Percentiles rank a stretch among this genome's conserved stretches.
Evolutionary conservation across 2,329 filamentous ascomycete genomes (phyloP).

Genomic region (Aspergillus phoenicis): DNA sequence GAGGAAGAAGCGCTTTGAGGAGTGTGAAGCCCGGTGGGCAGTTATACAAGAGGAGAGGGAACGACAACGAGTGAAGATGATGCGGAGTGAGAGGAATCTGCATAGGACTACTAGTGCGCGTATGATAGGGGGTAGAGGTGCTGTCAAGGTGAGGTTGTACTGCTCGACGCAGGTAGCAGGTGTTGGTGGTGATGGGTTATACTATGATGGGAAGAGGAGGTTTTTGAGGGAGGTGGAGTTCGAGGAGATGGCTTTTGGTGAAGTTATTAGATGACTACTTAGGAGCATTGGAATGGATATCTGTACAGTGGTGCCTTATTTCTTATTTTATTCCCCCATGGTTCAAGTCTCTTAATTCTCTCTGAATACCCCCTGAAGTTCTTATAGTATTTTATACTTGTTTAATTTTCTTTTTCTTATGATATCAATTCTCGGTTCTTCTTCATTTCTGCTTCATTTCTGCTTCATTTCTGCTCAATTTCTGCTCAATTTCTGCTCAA

Average conservation of each 20-base stretch:
- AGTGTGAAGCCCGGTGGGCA: constrained; percentile 14
- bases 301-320: too few relatives aligned
- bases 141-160: constrained; percentile 12
- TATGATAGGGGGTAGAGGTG: background rate
- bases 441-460: too few relatives aligned
- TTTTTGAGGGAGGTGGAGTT: constrained; percentile 14
- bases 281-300: background rate
- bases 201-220: constrained; percentile 2
- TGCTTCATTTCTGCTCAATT: too few relatives aligned
- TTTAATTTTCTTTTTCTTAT: too few relatives aligned
- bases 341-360: too few relatives aligned
- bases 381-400: too few relatives aligned
- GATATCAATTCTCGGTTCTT: too few relatives aligned
- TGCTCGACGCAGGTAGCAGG: background rate
- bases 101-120: background rate
- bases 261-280: background rate
- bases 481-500: too few relatives aligned
- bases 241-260: constrained; percentile 1
- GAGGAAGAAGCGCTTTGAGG: constrained; percentile 12
- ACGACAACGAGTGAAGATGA: constrained; percentile 8
- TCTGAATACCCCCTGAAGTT: too few relatives aligned
- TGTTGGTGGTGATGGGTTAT: too few relatives aligned
- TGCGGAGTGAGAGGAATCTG: background rate
- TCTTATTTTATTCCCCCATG: too few relatives aligned
- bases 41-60: constrained; percentile 16